Percentiles rank a stretch among this genome's conserved stretches.
Evolutionary conservation across 257 asterid species (phyloP).

Genomic region (Coffea eugenioides): DNA sequence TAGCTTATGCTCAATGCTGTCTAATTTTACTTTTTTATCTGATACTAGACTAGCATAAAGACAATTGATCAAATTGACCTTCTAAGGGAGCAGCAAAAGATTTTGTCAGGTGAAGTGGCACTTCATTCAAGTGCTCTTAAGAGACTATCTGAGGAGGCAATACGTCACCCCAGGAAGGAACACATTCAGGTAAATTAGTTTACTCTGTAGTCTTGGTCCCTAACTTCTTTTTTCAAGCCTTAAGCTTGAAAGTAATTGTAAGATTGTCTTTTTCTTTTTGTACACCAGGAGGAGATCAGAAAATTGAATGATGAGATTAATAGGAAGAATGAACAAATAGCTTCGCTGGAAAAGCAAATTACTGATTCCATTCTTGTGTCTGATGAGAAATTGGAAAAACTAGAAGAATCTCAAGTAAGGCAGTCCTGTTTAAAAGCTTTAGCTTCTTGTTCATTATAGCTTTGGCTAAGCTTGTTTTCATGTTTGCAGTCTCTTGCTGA

Average conservation of each 20-base stretch:
- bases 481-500: slow-evolving; percentile 69
- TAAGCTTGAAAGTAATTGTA: slow-evolving; percentile 4
- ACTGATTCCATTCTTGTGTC: slow-evolving; percentile 50
- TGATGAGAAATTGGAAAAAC: slow-evolving; percentile 46
- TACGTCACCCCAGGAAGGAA: slow-evolving; percentile 58
- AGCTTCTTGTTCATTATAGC: slow-evolving; percentile 3
- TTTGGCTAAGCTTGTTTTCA: slow-evolving; percentile 21
- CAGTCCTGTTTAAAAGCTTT: slow-evolving; percentile 11
- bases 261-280: slow-evolving; percentile 15
- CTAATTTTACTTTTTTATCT: slow-evolving; percentile 12
- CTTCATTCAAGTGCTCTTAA: slow-evolving; percentile 78
- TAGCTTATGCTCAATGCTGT: slow-evolving; percentile 4
- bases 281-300: slow-evolving; percentile 63
- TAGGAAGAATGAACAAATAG: slow-evolving; percentile 69
- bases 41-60: slow-evolving; percentile 59
- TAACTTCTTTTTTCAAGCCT: neutral
- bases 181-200: slow-evolving; percentile 53
- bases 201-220: slow-evolving; percentile 7
- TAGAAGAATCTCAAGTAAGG: slow-evolving; percentile 71
- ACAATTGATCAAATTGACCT: slow-evolving; percentile 85
- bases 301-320: slow-evolving; percentile 70
- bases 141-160: slow-evolving; percentile 76
- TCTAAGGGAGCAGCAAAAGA: slow-evolving; percentile 86
- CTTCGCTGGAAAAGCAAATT: slow-evolving; percentile 73
- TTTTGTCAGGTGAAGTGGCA: slow-evolving; percentile 88